Percentiles rank a stretch among this genome's conserved stretches.
Evolutionary conservation across 2,329 filamentous ascomycete genomes (phyloP).

Genomic region (Pseudocercospora crystallina): DNA sequence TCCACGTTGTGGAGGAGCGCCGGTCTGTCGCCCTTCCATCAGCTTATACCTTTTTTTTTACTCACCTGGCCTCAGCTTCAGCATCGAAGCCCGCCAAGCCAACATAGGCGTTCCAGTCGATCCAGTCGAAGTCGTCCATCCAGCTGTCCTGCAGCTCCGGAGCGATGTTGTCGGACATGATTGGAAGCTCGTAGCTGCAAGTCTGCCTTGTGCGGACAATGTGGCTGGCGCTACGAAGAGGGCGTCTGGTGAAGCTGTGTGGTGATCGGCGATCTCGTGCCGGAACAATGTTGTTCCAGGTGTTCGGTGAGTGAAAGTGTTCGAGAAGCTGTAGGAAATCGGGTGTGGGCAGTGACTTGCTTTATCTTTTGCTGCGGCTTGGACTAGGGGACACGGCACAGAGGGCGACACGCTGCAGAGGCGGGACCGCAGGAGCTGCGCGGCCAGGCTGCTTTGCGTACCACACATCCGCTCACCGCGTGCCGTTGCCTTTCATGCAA

Average conservation of each 20-base stretch:
- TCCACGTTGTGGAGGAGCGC: too few relatives aligned
- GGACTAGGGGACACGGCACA: too few relatives aligned
- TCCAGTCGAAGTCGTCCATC: neutral
- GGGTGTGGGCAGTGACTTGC: neutral
- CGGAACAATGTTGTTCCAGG: slow-evolving; percentile 1
- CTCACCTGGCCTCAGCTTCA: slow-evolving; percentile 1
- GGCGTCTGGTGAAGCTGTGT: neutral
- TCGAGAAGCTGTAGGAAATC: neutral
- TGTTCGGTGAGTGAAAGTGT: neutral
- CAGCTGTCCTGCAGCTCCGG: neutral
- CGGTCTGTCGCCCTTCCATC: neutral
- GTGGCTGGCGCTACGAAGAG: neutral
- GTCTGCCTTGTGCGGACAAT: slow-evolving; percentile 2
- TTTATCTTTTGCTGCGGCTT: too few relatives aligned
- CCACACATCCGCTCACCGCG: too few relatives aligned
- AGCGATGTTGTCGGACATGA: slow-evolving; percentile 1
- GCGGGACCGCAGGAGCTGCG: too few relatives aligned
- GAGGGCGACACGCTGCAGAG: too few relatives aligned
- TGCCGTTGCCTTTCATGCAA: too few relatives aligned
- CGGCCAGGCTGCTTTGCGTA: too few relatives aligned
- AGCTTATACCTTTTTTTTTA: slow-evolving; percentile 3
- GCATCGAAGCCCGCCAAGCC: neutral
- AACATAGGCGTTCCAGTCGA: neutral
- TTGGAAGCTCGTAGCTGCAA: neutral
- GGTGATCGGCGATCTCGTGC: neutral